A percentile compares a stretch with the other conserved stretches of the same genome.
Evolutionary conservation across 139 green algal species (phyloP).

Genomic region (Closterium sp.): DNA sequence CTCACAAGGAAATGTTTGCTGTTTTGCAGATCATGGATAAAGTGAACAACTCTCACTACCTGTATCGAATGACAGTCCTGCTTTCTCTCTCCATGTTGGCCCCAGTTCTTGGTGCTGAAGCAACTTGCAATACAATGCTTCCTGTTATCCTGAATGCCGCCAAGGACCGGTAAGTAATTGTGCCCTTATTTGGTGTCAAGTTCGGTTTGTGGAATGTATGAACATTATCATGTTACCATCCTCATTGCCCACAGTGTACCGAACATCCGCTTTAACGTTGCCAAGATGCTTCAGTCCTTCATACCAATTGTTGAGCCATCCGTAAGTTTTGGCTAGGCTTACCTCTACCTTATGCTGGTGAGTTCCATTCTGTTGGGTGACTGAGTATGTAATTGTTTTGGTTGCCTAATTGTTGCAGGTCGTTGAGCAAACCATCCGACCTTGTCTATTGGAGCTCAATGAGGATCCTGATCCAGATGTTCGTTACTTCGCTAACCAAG

Average conservation of each 20-base stretch:
- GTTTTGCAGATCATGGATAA: constrained; percentile 58
- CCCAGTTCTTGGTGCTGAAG: constrained; percentile 74
- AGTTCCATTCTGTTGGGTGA: not conserved
- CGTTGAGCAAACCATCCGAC: constrained; percentile 75
- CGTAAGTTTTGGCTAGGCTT: constrained; percentile 9
- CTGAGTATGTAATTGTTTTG: not conserved
- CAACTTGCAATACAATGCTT: constrained; percentile 82
- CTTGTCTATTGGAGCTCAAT: constrained; percentile 77
- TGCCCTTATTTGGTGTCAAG: not conserved
- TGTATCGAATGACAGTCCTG: constrained; percentile 95
- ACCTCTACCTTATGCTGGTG: not conserved
- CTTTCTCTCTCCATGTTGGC: constrained; percentile 77
- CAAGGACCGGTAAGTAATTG: constrained; percentile 66
- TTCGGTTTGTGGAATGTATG: not conserved
- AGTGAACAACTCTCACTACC: constrained; percentile 82
- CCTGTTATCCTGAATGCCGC: constrained; percentile 75
- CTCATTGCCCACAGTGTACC: constrained; percentile 55
- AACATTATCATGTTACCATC: not conserved
- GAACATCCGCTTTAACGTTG: constrained; percentile 94
- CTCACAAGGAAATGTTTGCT: not conserved
- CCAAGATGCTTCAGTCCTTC: constrained; percentile 84
- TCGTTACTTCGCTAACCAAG: constrained; percentile 72
- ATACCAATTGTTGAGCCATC: constrained; percentile 70
- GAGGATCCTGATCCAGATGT: constrained; percentile 91
- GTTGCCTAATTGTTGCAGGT: not conserved